These are phyloP conservation scores for Venturiaceae sp. DNA, from an alignment of 2,329 filamentous ascomycete genomes.

Conservation along the genomic window DNA sequence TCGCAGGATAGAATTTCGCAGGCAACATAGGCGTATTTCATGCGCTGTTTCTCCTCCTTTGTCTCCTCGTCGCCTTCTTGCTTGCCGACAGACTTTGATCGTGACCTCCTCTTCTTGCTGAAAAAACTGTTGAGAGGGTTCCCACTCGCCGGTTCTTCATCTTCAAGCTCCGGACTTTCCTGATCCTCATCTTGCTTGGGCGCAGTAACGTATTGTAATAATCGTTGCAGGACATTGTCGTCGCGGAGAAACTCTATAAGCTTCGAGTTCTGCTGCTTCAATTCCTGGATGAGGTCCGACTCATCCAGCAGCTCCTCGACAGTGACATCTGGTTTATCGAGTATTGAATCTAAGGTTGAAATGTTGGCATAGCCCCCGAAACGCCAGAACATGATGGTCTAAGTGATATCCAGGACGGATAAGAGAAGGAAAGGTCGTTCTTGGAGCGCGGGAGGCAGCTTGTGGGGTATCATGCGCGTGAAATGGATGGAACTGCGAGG, in stretches of 20 bases:
- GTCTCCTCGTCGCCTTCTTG: constrained; percentile 45
- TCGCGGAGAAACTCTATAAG: constrained; percentile 92
- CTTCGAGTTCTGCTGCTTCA: constrained; percentile 97
- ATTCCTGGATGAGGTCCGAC: constrained; percentile 90
- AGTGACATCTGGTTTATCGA: constrained; percentile 89
- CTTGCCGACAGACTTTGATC: constrained; percentile 33
- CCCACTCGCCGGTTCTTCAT: constrained; percentile 30
- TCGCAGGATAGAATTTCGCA: constrained; percentile 92
- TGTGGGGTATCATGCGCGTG: constrained; percentile 9
- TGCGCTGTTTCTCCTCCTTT: constrained; percentile 79
- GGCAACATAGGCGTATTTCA: constrained; percentile 88
- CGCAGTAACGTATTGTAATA: constrained; percentile 87
- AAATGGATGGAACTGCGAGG: not conserved
- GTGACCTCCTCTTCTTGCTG: constrained; percentile 24
- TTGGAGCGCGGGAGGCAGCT: not conserved
- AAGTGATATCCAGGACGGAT: constrained; percentile 1
- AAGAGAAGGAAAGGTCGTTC: not conserved
- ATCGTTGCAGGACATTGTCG: constrained; percentile 69
- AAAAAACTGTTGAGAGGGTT: constrained; percentile 33
- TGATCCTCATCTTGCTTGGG: constrained; percentile 44
- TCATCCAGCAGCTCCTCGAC: constrained; percentile 95
- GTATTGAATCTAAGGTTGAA: constrained; percentile 90
- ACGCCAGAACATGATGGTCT: constrained; percentile 91
- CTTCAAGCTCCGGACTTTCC: constrained; percentile 34
- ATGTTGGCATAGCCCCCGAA: constrained; percentile 98